Percentiles rank a stretch among this genome's conserved stretches.
phyloP scores from a whole-genome alignment of 2,329 filamentous ascomycete species.

The Pseudogymnoascus sp. region DNA sequence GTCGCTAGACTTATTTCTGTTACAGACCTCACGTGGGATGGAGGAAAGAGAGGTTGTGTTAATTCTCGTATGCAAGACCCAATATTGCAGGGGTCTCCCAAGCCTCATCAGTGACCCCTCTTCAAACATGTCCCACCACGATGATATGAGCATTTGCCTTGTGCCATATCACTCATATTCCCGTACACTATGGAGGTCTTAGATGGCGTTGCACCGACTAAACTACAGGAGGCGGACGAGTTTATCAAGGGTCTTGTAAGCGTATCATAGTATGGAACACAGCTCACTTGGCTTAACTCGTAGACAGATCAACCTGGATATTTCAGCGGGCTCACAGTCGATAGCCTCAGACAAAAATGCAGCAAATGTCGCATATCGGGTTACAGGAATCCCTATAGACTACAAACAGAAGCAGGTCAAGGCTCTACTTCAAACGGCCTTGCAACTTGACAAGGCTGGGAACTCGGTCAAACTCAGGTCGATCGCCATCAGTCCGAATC shows the following conservation, averaged over 20 bases:
- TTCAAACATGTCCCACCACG: not conserved
- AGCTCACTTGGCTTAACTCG: not conserved
- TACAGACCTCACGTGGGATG: not conserved
- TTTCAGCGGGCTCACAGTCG: not conserved
- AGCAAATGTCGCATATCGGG: not conserved
- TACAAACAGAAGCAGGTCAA: constrained; percentile 4
- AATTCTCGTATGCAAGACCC: not conserved
- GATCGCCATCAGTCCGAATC: not conserved
- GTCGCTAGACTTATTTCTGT: not conserved
- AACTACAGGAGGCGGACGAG: not conserved
- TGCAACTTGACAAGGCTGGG: constrained; percentile 1
- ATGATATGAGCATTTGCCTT: not conserved
- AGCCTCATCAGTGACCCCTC: not conserved
- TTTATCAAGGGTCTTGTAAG: not conserved
- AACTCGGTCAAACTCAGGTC: not conserved
- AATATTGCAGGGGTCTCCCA: not conserved
- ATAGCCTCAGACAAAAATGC: not conserved
- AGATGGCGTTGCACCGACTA: not conserved
- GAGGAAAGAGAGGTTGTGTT: not conserved
- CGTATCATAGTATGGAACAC: not conserved
- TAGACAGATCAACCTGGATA: not conserved
- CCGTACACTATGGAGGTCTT: not conserved
- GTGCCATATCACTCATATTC: not conserved
- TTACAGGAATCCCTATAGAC: not conserved
- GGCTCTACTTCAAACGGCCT: not conserved